Conservation (phyloP, 2,329 filamentous ascomycete species). For the Fusarium sp. region DNA sequence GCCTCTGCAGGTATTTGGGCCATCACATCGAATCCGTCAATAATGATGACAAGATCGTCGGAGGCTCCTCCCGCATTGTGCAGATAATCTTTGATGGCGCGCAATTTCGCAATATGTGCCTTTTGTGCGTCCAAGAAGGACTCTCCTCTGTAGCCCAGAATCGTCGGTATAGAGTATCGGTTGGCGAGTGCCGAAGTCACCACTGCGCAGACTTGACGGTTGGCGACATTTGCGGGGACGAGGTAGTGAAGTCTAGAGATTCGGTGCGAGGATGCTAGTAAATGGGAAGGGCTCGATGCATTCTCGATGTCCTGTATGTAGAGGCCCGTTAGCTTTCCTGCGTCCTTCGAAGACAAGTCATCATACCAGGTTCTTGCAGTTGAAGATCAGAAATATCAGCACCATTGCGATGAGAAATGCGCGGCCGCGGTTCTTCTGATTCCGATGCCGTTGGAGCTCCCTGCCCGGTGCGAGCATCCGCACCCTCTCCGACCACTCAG, state of each 20-base stretch:
- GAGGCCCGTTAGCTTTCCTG: neutral
- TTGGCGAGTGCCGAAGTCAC: slow-evolving; percentile 34
- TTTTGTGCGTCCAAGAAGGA: slow-evolving; percentile 23
- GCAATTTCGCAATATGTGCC: slow-evolving; percentile 37
- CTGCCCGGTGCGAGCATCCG: slow-evolving; percentile 3
- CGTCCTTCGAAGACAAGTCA: rapidly evolving
- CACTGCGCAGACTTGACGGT: slow-evolving; percentile 26
- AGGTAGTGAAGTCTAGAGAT: slow-evolving; percentile 35
- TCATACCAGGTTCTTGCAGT: slow-evolving; percentile 1
- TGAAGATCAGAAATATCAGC: slow-evolving; percentile 2
- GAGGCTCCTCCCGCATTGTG: neutral
- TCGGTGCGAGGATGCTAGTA: neutral
- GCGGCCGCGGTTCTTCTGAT: slow-evolving; percentile 1
- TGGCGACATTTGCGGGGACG: slow-evolving; percentile 26
- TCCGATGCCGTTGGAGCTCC: neutral
- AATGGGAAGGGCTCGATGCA: neutral
- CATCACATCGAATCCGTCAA: slow-evolving; percentile 39
- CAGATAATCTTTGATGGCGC: slow-evolving; percentile 26
- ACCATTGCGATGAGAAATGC: neutral
- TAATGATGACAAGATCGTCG: slow-evolving; percentile 37
- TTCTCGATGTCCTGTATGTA: neutral
- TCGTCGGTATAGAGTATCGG: slow-evolving; percentile 34
- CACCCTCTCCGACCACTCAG: neutral
- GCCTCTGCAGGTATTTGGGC: slow-evolving; percentile 37
- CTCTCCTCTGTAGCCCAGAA: slow-evolving; percentile 35